A percentile compares a stretch with the other conserved stretches of the same genome.
Conservation (phyloP, 345 rosid species). For the Microthlaspi erraticum region DNA sequence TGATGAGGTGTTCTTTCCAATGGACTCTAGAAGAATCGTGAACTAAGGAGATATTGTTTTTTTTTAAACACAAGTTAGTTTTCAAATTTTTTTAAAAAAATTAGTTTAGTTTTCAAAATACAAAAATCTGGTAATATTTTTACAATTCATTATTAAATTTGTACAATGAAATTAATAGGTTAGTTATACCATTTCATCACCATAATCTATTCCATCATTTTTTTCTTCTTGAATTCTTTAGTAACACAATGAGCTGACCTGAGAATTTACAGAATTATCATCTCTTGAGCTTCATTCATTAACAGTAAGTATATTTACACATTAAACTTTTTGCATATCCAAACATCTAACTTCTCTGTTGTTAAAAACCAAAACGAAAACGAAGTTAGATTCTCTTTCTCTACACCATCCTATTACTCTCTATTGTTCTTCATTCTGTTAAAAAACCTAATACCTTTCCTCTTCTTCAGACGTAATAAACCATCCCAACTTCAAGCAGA, state of each 20-base stretch:
- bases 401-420: slow-evolving; percentile 7
- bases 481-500: slow-evolving; percentile 81
- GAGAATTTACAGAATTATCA: neutral
- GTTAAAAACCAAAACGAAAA: slow-evolving; percentile 19
- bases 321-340: slow-evolving; percentile 16
- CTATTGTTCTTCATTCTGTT: slow-evolving; percentile 21
- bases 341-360: slow-evolving; percentile 15
- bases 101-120: too few species aligned
- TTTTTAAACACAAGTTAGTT: too few species aligned
- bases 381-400: slow-evolving; percentile 14
- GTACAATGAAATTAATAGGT: too few species aligned
- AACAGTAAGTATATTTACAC: slow-evolving; percentile 35
- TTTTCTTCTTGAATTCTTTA: too few species aligned
- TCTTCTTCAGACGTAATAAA: slow-evolving; percentile 55
- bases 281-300: slow-evolving; percentile 17
- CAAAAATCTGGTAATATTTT: too few species aligned
- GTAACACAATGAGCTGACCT: neutral
- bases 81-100: too few species aligned
- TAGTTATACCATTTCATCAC: too few species aligned
- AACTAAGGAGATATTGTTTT: too few species aligned
- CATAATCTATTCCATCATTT: neutral
- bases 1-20: too few species aligned
- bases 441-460: neutral
- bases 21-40: too few species aligned
- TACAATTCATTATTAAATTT: too few species aligned